A percentile compares a stretch with the other conserved stretches of the same genome.
Conservation (phyloP, 495 filamentous ascomycete genomes). For the Hypoxylon cercidicola region DNA sequence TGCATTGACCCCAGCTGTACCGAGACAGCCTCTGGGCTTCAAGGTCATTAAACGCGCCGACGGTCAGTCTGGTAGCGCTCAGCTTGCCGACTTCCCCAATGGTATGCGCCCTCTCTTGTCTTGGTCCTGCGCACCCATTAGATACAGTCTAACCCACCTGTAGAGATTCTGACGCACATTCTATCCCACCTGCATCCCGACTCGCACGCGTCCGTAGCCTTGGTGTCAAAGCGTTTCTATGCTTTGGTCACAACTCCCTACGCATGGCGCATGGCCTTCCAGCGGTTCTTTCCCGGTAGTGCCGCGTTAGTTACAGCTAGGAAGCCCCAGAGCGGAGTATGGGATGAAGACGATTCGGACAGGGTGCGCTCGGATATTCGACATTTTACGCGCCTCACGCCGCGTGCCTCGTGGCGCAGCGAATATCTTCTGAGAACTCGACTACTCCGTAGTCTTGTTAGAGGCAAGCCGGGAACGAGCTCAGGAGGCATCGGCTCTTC, state of each 20-base stretch:
- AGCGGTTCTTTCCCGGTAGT: constrained; percentile 84
- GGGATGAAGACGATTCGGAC: constrained; percentile 60
- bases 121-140: not conserved
- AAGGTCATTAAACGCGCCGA: constrained; percentile 68
- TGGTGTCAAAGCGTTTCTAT: constrained; percentile 88
- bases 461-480: constrained; percentile 70
- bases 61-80: constrained; percentile 52
- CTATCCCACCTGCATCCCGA: constrained; percentile 86
- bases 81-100: constrained; percentile 79
- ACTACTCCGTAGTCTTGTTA: constrained; percentile 78
- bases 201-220: constrained; percentile 76
- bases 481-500: constrained; percentile 52
- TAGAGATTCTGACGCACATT: constrained; percentile 93
- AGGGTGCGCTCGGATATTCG: constrained; percentile 70
- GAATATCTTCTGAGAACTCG: constrained; percentile 92
- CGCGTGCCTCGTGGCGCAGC: constrained; percentile 86
- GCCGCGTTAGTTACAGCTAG: constrained; percentile 54
- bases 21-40: constrained; percentile 64
- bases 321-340: constrained; percentile 50
- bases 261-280: constrained; percentile 90
- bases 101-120: constrained; percentile 62
- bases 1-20: constrained; percentile 57
- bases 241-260: constrained; percentile 84
- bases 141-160: constrained; percentile 34
- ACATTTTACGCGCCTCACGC: constrained; percentile 80